A percentile compares a stretch with the other conserved stretches of the same genome.
phyloP scores from a whole-genome alignment of 2,329 filamentous ascomycete species.

The Aspergillus sp. region DNA sequence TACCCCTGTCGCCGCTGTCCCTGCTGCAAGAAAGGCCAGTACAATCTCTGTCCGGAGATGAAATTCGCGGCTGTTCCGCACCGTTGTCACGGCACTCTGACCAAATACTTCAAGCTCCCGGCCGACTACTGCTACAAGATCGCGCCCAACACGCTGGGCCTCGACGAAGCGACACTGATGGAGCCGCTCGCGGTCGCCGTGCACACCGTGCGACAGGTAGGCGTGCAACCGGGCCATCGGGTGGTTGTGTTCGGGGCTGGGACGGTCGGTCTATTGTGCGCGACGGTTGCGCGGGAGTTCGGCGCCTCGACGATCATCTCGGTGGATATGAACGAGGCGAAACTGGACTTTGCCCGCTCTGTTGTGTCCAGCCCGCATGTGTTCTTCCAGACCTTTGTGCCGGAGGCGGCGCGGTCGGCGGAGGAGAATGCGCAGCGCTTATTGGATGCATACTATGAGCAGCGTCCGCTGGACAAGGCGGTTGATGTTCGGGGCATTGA shows the following conservation, averaged over 20 bases:
- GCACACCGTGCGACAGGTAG: conserved; percentile 41
- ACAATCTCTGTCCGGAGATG: conserved; percentile 42
- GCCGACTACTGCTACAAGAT: conserved; percentile 41
- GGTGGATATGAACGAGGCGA: conserved; percentile 59
- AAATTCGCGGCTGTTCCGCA: conserved; percentile 42
- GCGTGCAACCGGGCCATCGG: conserved; percentile 38
- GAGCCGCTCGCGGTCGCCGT: conserved; percentile 51
- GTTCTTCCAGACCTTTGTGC: conserved; percentile 11
- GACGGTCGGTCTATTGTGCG: conserved; percentile 61
- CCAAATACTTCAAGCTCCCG: conserved; percentile 35
- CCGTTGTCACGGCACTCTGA: conserved; percentile 36
- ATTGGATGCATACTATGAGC: conserved; percentile 18
- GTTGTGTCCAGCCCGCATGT: conserved; percentile 6
- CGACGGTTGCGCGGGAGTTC: conserved; percentile 60
- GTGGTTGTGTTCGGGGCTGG: conserved; percentile 63
- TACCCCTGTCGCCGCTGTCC: conserved; percentile 34
- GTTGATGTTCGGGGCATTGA: conserved; percentile 38
- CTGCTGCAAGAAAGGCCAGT: conserved; percentile 36
- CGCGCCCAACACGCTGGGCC: conserved; percentile 29
- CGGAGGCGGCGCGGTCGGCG: conserved; percentile 3
- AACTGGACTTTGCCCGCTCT: conserved; percentile 53
- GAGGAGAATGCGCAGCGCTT: conserved; percentile 26
- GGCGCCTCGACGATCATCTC: conserved; percentile 60
- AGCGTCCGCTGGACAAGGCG: conserved; percentile 10
- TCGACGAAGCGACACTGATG: conserved; percentile 46